Conservation (phyloP, 176 grass and related monocot genomes). For the Carex myosuroides region DNA sequence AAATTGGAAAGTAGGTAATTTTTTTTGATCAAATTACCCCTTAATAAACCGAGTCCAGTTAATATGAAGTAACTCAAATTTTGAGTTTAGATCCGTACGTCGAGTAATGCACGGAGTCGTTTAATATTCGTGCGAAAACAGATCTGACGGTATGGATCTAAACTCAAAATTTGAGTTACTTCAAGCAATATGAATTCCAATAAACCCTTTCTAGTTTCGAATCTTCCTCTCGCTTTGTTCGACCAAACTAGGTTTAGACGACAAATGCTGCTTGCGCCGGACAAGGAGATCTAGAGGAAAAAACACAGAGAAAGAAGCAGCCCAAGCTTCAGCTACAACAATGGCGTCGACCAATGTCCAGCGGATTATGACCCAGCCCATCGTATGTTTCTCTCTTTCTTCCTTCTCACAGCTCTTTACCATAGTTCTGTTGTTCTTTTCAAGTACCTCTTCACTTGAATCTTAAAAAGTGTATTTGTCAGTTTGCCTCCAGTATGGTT, state of each 20-base stretch:
- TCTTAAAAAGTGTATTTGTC: too few species aligned
- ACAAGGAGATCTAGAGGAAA: conserved; percentile 9
- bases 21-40: too few species aligned
- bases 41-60: too few species aligned
- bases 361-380: conserved; percentile 99
- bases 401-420: not conserved
- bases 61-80: too few species aligned
- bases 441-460: not conserved
- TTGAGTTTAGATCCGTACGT: too few species aligned
- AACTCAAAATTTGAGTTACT: too few species aligned
- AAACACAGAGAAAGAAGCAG: not conserved
- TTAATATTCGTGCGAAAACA: too few species aligned
- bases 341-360: conserved; percentile 99
- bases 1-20: too few species aligned
- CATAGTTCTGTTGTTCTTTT: not conserved
- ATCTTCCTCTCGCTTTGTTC: not conserved
- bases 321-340: conserved; percentile 18
- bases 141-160: too few species aligned
- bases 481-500: not conserved
- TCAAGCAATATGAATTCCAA: too few species aligned
- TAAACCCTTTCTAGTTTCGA: not conserved
- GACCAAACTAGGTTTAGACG: conserved; percentile 39
- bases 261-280: not conserved
- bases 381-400: conserved; percentile 45
- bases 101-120: too few species aligned